Conservation (phyloP, 139 green algal species). For the Yamagishiella unicocca region DNA sequence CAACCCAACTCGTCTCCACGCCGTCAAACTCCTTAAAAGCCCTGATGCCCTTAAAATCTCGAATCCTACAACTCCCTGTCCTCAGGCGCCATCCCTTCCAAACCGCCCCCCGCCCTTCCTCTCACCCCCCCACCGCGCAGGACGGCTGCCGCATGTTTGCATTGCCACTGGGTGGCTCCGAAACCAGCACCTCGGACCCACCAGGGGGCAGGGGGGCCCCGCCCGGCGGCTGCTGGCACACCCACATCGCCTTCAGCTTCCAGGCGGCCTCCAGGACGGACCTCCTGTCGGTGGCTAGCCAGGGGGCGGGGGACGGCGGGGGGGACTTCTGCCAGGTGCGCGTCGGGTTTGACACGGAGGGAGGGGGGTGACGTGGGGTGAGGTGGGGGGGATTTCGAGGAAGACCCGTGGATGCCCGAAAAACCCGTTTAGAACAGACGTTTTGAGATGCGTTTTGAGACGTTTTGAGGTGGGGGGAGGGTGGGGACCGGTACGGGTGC, state of each 20-base stretch:
- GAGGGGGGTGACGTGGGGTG: background rate
- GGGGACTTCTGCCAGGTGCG: slow-evolving; percentile 44
- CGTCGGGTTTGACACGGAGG: background rate
- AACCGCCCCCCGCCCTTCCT: background rate
- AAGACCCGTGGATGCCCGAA: too few species aligned
- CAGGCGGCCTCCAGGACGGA: slow-evolving; percentile 49
- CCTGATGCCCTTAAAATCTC: background rate
- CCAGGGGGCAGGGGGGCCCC: background rate
- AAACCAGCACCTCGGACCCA: too few species aligned
- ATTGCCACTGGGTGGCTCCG: background rate
- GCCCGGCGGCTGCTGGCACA: background rate
- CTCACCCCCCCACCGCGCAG: background rate
- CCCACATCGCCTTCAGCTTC: slow-evolving; percentile 60
- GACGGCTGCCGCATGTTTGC: slow-evolving; percentile 35
- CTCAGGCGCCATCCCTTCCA: background rate
- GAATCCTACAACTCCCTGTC: background rate
- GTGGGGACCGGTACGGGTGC: background rate
- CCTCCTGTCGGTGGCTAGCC: slow-evolving; percentile 36
- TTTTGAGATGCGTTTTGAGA: too few species aligned
- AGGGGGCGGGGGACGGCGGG: background rate
- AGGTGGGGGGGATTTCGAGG: background rate
- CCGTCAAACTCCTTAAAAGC: background rate
- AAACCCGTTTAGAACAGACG: too few species aligned
- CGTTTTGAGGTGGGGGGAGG: too few species aligned
- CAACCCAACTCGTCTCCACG: background rate